These are phyloP conservation scores for Coniochaeta sp. DNA, from an alignment of 2,329 filamentous ascomycete species.

Conservation along the genomic window DNA sequence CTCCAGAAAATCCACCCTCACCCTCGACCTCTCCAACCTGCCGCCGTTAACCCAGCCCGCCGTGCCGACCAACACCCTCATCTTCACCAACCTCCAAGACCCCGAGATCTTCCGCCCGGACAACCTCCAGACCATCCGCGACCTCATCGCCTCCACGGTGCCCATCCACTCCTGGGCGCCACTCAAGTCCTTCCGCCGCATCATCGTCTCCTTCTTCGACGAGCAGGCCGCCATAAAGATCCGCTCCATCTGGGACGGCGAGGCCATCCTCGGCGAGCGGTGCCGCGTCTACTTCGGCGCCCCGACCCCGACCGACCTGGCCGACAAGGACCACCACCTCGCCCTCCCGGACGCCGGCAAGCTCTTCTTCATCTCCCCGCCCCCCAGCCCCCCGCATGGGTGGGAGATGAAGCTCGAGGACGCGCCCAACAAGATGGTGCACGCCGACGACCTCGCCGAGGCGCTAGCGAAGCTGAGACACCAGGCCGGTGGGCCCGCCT, in stretches of 20 bases:
- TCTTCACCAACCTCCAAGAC: constrained; percentile 74
- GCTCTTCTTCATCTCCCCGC: constrained; percentile 67
- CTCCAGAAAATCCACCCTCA: constrained; percentile 46
- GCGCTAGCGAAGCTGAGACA: constrained; percentile 57
- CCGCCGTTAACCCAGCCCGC: constrained; percentile 65
- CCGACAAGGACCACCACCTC: constrained; percentile 46
- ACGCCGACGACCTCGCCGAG: constrained; percentile 61
- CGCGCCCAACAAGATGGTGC: constrained; percentile 62
- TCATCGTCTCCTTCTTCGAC: constrained; percentile 71
- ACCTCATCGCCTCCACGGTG: constrained; percentile 62
- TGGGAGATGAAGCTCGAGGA: constrained; percentile 64
- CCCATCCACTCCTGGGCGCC: constrained; percentile 72
- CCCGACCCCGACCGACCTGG: constrained; percentile 44
- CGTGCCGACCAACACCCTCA: constrained; percentile 72
- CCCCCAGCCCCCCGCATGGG: constrained; percentile 59
- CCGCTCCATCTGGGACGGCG: constrained; percentile 66
- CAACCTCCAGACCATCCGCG: constrained; percentile 66
- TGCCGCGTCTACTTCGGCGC: constrained; percentile 65
- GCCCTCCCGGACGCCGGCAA: constrained; percentile 63
- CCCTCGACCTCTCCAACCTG: constrained; percentile 66
- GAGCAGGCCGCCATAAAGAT: constrained; percentile 63
- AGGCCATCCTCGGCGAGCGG: constrained; percentile 62
- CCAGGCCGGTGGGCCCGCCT: constrained; percentile 14
- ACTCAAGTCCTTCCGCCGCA: constrained; percentile 75
- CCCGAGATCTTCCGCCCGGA: constrained; percentile 66